Conservation (phyloP, 345 rosid species). For the Syzygium jambos region DNA sequence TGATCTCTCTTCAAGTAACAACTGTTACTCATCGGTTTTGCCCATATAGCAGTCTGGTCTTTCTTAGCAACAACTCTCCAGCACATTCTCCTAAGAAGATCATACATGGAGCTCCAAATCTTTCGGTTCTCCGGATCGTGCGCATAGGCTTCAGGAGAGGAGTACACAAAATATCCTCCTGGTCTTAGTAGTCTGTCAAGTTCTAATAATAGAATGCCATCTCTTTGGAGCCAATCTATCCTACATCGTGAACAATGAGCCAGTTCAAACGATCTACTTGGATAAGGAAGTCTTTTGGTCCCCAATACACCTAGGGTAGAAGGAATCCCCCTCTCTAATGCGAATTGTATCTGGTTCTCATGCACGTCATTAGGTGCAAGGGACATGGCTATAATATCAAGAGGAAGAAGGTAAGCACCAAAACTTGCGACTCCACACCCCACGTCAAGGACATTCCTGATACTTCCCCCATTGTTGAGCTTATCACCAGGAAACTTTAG, state of each 20-base stretch:
- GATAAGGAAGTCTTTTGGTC: slow-evolving; percentile 93
- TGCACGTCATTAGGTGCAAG: slow-evolving; percentile 98
- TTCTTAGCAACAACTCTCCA: slow-evolving; percentile 69
- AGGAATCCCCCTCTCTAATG: slow-evolving; percentile 93
- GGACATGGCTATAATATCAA: slow-evolving; percentile 80
- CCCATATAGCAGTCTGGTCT: slow-evolving; percentile 95
- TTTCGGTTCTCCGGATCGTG: slow-evolving; percentile 74
- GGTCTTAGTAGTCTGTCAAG: slow-evolving; percentile 95
- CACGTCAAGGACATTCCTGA: slow-evolving; percentile 88
- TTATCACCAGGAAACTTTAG: slow-evolving; percentile 86
- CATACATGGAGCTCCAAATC: slow-evolving; percentile 76
- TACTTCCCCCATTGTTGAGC: slow-evolving; percentile 72
- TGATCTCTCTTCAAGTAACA: slow-evolving; percentile 73
- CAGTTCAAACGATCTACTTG: slow-evolving; percentile 94
- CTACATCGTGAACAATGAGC: slow-evolving; percentile 97
- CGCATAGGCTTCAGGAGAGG: slow-evolving; percentile 97
- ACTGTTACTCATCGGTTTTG: slow-evolving; percentile 70
- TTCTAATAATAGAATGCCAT: slow-evolving; percentile 84
- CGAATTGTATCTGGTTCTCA: slow-evolving; percentile 96
- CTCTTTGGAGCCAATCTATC: slow-evolving; percentile 98
- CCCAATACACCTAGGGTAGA: slow-evolving; percentile 92
- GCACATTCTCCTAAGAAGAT: slow-evolving; percentile 84
- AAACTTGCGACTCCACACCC: slow-evolving; percentile 99
- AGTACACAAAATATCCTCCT: slow-evolving; percentile 92
- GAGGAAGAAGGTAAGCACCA: slow-evolving; percentile 92